phyloP scores from a whole-genome alignment of 2,329 filamentous ascomycete species.

The Ophiostoma himal-ulmi region DNA sequence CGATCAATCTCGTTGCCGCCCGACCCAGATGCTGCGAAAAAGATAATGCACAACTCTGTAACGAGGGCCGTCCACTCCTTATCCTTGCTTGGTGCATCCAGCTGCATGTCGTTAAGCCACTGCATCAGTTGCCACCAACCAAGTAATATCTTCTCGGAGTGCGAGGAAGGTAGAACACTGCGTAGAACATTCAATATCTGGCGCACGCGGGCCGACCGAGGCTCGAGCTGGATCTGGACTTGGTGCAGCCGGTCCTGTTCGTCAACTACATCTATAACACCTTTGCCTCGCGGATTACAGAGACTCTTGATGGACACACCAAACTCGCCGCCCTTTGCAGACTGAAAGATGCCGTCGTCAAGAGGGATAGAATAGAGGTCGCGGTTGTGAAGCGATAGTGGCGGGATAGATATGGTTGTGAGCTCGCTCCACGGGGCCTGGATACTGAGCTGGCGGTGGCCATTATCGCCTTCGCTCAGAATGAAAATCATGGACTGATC shows the following conservation, averaged over 20 bases:
- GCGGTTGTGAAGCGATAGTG: slow-evolving; percentile 45
- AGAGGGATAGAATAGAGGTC: slow-evolving; percentile 8
- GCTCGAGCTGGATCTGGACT: slow-evolving; percentile 61
- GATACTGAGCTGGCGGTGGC: slow-evolving; percentile 60
- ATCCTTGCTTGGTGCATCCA: slow-evolving; percentile 40
- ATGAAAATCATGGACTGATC: slow-evolving; percentile 63
- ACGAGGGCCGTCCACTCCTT: slow-evolving; percentile 65
- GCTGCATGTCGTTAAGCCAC: slow-evolving; percentile 49
- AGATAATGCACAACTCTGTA: slow-evolving; percentile 58
- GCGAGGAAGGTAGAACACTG: slow-evolving; percentile 55
- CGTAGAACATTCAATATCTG: slow-evolving; percentile 57
- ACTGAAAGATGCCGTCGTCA: slow-evolving; percentile 17
- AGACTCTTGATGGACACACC: slow-evolving; percentile 49
- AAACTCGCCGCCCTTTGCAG: slow-evolving; percentile 23
- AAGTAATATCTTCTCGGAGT: slow-evolving; percentile 56
- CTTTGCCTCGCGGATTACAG: slow-evolving; percentile 52
- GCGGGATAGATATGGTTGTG: slow-evolving; percentile 59
- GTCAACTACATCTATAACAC: slow-evolving; percentile 62
- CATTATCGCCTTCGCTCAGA: slow-evolving; percentile 59
- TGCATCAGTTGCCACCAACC: slow-evolving; percentile 69
- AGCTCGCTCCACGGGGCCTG: slow-evolving; percentile 71
- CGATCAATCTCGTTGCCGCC: background rate
- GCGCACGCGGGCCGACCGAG: slow-evolving; percentile 56
- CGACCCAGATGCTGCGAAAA: slow-evolving; percentile 36
- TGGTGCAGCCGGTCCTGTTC: slow-evolving; percentile 58